phyloP scores from a whole-genome alignment of 352 stramenopile genomes.

The Phytophthora palmivora region DNA sequence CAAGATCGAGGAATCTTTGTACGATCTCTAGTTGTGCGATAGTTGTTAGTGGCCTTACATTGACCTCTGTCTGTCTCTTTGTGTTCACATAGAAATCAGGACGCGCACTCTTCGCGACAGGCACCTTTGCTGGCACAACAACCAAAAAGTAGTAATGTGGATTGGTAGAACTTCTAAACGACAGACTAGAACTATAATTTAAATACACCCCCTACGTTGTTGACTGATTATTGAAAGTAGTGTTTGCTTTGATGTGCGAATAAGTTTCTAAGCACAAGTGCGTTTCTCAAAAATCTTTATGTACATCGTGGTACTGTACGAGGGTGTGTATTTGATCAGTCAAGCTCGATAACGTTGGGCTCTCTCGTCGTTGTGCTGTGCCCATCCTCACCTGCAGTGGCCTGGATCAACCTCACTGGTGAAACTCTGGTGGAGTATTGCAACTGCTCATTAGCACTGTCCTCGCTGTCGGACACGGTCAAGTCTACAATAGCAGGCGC shows the following conservation, averaged over 20 bases:
- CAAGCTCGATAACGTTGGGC: constrained; percentile 48
- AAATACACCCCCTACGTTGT: too few relatives aligned
- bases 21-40: constrained; percentile 43
- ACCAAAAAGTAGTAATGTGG: constrained; percentile 21
- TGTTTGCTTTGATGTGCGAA: too few relatives aligned
- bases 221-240: too few relatives aligned
- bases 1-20: constrained; percentile 81
- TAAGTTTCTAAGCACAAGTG: too few relatives aligned
- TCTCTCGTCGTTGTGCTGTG: constrained; percentile 22
- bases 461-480: constrained; percentile 42
- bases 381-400: too few relatives aligned
- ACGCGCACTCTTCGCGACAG: constrained; percentile 10
- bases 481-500: constrained; percentile 36
- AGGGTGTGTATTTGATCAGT: too few relatives aligned
- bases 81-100: constrained; percentile 23
- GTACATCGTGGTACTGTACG: too few relatives aligned
- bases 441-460: constrained; percentile 23
- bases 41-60: not conserved
- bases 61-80: constrained; percentile 19
- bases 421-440: constrained; percentile 7
- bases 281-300: too few relatives aligned
- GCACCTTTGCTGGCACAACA: constrained; percentile 8
- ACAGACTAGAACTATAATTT: too few relatives aligned
- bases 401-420: too few relatives aligned
- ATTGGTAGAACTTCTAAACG: constrained; percentile 29